phyloP scores from a whole-genome alignment of 2,329 filamentous ascomycete genomes.

The Drechslerella coelobrocha region DNA sequence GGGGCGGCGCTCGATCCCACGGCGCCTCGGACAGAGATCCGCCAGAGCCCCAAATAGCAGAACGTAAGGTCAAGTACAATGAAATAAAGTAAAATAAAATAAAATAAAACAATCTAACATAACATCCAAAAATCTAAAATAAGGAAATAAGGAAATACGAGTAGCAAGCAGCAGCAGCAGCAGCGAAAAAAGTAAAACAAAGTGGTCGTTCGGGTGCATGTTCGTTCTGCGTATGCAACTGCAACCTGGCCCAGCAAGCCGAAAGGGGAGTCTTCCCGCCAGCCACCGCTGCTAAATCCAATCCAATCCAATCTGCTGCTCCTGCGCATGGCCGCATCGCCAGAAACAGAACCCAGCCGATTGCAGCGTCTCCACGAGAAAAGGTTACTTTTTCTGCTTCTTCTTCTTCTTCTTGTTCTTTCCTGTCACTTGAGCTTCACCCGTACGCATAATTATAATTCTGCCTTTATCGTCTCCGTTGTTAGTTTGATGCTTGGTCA shows the following conservation, averaged over 20 bases:
- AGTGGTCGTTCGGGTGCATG: too few relatives aligned
- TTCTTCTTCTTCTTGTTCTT: not conserved
- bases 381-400: not conserved
- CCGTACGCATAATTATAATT: not conserved
- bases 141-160: too few relatives aligned
- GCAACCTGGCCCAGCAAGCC: not conserved
- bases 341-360: not conserved
- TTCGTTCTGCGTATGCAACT: too few relatives aligned
- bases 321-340: not conserved
- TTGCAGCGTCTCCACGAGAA: not conserved
- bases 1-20: constrained; percentile 28
- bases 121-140: too few relatives aligned
- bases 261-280: constrained; percentile 4
- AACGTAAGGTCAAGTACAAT: too few relatives aligned
- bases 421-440: not conserved
- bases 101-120: not conserved
- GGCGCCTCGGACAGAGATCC: constrained; percentile 44
- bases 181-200: too few relatives aligned
- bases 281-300: not conserved
- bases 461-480: not conserved
- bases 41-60: not conserved
- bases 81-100: too few relatives aligned
- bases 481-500: not conserved
- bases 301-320: too few relatives aligned
- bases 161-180: too few relatives aligned